Conservation (phyloP, 2,329 filamentous ascomycete species). For the Podosphaera leucotricha region DNA sequence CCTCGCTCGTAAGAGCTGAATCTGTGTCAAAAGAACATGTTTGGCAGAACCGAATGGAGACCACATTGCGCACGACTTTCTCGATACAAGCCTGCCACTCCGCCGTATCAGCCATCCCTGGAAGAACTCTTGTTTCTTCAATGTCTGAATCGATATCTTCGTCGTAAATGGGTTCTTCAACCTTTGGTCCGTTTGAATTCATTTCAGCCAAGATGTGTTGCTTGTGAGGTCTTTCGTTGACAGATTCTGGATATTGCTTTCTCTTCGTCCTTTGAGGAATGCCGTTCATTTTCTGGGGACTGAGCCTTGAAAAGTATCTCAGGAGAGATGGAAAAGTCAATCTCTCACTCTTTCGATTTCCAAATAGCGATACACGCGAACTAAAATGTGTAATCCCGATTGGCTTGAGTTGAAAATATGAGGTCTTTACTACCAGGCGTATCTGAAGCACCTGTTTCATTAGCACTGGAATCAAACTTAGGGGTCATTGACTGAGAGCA, state of each 20-base stretch:
- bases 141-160: conserved; percentile 14
- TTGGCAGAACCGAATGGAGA: conserved; percentile 98
- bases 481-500: neutral
- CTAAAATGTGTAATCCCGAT: neutral
- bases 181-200: conserved; percentile 15
- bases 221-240: conserved; percentile 14
- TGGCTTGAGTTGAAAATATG: neutral
- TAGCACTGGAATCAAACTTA: neutral
- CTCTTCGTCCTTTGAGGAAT: conserved; percentile 13
- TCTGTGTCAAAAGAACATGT: conserved; percentile 98
- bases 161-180: conserved; percentile 12
- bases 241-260: conserved; percentile 13
- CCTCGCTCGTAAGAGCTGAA: conserved; percentile 74
- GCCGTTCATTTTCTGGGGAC: conserved; percentile 10
- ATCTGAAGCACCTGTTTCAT: neutral
- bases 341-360: neutral
- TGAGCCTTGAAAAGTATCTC: neutral
- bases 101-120: conserved; percentile 30
- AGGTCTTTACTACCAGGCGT: neutral
- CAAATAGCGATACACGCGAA: neutral
- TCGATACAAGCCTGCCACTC: conserved; percentile 96
- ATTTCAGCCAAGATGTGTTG: conserved; percentile 15
- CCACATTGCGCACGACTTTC: conserved; percentile 78
- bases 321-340: neutral
- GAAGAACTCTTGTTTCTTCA: conserved; percentile 17